Evolutionary conservation across 2,329 filamentous ascomycete genomes (phyloP), one percentile per base, ranked within the genome.

Genomic region (Chalara sp.): DNA sequence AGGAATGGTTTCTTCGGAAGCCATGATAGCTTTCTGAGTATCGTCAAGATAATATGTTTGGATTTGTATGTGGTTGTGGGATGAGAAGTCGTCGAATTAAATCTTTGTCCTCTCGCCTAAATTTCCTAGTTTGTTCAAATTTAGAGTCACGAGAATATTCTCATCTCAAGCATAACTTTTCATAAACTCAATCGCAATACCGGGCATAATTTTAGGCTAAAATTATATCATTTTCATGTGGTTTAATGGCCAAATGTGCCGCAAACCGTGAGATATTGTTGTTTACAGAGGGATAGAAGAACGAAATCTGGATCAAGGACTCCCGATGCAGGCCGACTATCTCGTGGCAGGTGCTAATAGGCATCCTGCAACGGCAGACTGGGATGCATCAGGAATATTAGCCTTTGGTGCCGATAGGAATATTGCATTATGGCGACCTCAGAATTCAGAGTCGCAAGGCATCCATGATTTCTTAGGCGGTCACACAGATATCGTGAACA

Each of bases 361-460:
- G 61, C 89, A 97, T 63, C 87, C 92, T 13, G 84, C 86, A 12
- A 87, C 89, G 31, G 91, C 92, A 31, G 92, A 97, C 71, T 99
- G 93, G 93, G 83, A 87, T 64, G 71, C 77, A 56, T 72, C 73
- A 21, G 87, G 86, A 7, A 66, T 90, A 43, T 75, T 99, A 49
- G 93, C 90, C 32, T 99, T 89, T 71, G 93, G 93, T 32, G 86
- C 91, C 6, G 89, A 95, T 68, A 83, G 84, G 60, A 93, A 93
- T 70, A 79, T 99, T 60, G 92, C 90, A 42, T 66, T 97, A 40
- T 99, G 93, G 93, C 76, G 83, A 65, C 90, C 90, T 50, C 69
- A 65, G 63, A 56, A 52, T 42, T 10, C 49, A 42, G 48, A 52
- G 7, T 59, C 58, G 13, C 51, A 52, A 51, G 91, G 92, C 5